Percentiles rank a stretch among this genome's conserved stretches.
Evolutionary conservation across 441 rosid genomes (phyloP).

Genomic region (Pelargonium fulgidum): DNA sequence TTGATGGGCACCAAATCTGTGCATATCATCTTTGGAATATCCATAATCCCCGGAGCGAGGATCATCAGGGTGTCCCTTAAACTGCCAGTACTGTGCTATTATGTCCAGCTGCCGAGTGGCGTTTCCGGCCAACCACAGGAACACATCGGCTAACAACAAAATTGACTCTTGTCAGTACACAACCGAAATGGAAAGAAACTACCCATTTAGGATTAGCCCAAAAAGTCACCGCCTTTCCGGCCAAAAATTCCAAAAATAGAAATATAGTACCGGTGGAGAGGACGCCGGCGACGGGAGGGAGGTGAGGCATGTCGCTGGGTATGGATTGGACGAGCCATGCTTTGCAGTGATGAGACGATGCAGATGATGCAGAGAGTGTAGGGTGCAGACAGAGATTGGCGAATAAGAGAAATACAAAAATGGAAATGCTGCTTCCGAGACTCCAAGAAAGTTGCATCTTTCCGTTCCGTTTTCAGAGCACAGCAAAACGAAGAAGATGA

Average conservation of each 20-base stretch:
- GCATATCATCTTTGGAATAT: conserved; percentile 47
- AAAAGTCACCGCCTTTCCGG: not conserved
- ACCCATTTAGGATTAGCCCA: not conserved
- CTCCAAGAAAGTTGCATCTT: not conserved
- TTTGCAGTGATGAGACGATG: conserved; percentile 35
- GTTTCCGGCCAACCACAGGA: conserved; percentile 72
- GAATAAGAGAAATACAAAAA: conserved; percentile 13
- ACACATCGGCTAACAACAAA: conserved; percentile 50
- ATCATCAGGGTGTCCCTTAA: conserved; percentile 58
- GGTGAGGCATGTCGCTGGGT: conserved; percentile 83
- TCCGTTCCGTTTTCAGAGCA: not conserved
- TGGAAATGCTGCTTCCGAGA: not conserved
- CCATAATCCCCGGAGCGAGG: conserved; percentile 80
- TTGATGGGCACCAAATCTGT: conserved; percentile 43
- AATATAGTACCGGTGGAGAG: conserved; percentile 53
- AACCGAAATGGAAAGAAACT: not conserved
- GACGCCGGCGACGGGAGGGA: conserved; percentile 52
- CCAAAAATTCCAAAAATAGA: not conserved
- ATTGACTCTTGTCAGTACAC: not conserved
- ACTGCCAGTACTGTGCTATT: conserved; percentile 88
- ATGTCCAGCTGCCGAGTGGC: conserved; percentile 57
- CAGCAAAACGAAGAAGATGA: conserved; percentile 1
- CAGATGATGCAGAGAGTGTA: conserved; percentile 3
- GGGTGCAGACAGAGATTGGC: conserved; percentile 23
- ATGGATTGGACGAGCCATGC: conserved; percentile 93